phyloP scores from a whole-genome alignment of 805 yeast species.

The Candida dendrica region DNA sequence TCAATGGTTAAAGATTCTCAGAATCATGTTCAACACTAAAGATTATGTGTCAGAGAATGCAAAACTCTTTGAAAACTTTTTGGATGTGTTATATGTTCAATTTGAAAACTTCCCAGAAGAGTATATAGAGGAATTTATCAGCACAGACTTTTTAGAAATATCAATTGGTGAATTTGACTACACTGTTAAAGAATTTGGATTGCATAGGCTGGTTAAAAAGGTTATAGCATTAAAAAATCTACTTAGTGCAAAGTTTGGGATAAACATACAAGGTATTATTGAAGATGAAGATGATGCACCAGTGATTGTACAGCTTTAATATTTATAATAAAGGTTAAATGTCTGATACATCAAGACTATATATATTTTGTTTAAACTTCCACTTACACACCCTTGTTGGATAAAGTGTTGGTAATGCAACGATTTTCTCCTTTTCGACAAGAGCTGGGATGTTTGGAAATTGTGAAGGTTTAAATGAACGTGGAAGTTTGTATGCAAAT shows the following conservation, averaged over 20 bases:
- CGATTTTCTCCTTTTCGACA: constrained; percentile 8
- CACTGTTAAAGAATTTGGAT: constrained; percentile 16
- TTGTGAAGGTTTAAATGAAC: constrained; percentile 9
- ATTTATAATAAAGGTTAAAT: no score
- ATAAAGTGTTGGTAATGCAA: constrained; percentile 10
- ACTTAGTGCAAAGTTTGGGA: constrained; percentile 9
- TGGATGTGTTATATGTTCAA: constrained; percentile 28
- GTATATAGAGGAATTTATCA: constrained; percentile 30
- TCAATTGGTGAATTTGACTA: constrained; percentile 17
- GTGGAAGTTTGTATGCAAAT: constrained; percentile 2
- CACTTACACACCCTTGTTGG: constrained; percentile 4
- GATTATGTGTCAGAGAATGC: constrained; percentile 20
- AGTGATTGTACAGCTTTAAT: constrained; percentile 12
- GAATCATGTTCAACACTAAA: constrained; percentile 32
- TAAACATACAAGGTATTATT: constrained; percentile 9
- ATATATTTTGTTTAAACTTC: constrained; percentile 16
- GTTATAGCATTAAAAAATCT: constrained; percentile 9
- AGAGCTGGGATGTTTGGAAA: constrained; percentile 14
- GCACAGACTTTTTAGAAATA: constrained; percentile 11
- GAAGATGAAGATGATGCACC: constrained; percentile 21
- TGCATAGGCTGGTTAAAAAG: constrained; percentile 11
- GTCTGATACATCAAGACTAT: constrained; percentile 1
- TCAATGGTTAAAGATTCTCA: constrained; percentile 55
- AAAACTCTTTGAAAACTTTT: constrained; percentile 23
- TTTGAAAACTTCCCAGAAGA: constrained; percentile 34